Conservation (phyloP, 805 yeast genomes). For the Cyberlindnera bimundalis region DNA sequence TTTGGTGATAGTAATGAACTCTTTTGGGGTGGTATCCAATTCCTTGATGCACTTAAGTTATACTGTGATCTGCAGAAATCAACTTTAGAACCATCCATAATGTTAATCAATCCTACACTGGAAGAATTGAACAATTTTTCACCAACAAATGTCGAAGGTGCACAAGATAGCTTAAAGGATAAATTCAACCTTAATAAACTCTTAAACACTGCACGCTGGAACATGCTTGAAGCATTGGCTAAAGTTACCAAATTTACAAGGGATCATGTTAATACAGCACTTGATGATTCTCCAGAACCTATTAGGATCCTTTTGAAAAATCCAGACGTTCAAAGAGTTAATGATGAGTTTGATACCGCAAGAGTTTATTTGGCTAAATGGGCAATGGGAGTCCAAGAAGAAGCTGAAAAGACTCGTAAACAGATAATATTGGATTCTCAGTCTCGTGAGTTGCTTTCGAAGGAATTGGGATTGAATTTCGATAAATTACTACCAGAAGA, state of each 20-base stretch:
- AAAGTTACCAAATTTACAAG: slow-evolving; percentile 56
- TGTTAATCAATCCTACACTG: slow-evolving; percentile 71
- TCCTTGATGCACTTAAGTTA: slow-evolving; percentile 51
- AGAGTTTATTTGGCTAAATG: slow-evolving; percentile 90
- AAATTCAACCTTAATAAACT: slow-evolving; percentile 40
- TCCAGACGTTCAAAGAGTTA: slow-evolving; percentile 77
- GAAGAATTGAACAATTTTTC: slow-evolving; percentile 39
- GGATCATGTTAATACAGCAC: slow-evolving; percentile 58
- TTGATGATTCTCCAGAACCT: slow-evolving; percentile 54
- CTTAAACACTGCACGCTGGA: slow-evolving; percentile 78
- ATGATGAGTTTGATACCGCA: slow-evolving; percentile 92
- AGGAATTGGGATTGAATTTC: slow-evolving; percentile 59
- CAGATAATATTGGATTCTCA: slow-evolving; percentile 56
- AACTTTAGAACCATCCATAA: slow-evolving; percentile 66
- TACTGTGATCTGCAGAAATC: slow-evolving; percentile 65
- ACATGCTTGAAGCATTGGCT: slow-evolving; percentile 79
- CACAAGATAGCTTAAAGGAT: slow-evolving; percentile 3
- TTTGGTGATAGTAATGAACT: slow-evolving; percentile 54
- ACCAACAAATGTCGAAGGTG: slow-evolving; percentile 24
- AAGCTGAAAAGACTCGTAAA: slow-evolving; percentile 61
- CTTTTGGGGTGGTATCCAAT: slow-evolving; percentile 92
- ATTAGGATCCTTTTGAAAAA: slow-evolving; percentile 51
- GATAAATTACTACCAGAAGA: slow-evolving; percentile 55
- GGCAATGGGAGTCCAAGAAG: slow-evolving; percentile 93
- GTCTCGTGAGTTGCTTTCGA: slow-evolving; percentile 49